Evolutionary conservation across 2,329 filamentous ascomycete species (phyloP), one percentile per base, ranked within the genome.

Genomic region (Chaetomiaceae sp.): DNA sequence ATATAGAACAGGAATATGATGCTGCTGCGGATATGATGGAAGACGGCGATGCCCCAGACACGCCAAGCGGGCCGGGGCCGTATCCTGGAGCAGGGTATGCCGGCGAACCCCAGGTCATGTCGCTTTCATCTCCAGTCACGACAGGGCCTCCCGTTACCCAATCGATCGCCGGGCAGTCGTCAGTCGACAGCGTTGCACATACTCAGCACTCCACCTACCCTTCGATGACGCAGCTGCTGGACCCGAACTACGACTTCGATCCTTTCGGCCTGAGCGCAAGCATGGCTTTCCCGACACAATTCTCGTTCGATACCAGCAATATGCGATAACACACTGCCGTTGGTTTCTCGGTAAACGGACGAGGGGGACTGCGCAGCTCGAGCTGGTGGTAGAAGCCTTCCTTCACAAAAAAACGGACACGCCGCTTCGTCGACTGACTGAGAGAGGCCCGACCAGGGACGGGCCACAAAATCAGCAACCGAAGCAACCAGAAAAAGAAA

Each of bases 1-100:
- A 64, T 78, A 76, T 75, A 96, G 92, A 97, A 75, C 90, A 95
- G 78, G 92, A 97, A 75, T 97, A 96, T 73, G 91, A 96, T 68
- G 86, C 89, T 49, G 87, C 89, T 72, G 82, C 81, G 68, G 89
- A 92, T 63, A 87, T 95, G 78, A 83, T 95, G 68, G 91, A 96
- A 63, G 88, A 95, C 55, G 85, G 87, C 53, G 61, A 80, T 83
- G 54, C 58, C 12, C 61, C 66, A 58, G 85, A 89, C 55, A 82
- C 83, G 10, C 79, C 85, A 3, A 71, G 67, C 49, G 83, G 82
- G 37, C 79, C 83, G 39, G 82, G 81, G 13, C 79, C 84, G 8
- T 92, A 87, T 61, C 73, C 81, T 12, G 73, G 75, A 54, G 70
- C 73, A 51, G 76, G 79, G 64, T 79, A 81, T 55, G 63, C 66